Evolutionary conservation across 2,329 filamentous ascomycete species (phyloP).

Genomic region (Fusarium tricinctum): DNA sequence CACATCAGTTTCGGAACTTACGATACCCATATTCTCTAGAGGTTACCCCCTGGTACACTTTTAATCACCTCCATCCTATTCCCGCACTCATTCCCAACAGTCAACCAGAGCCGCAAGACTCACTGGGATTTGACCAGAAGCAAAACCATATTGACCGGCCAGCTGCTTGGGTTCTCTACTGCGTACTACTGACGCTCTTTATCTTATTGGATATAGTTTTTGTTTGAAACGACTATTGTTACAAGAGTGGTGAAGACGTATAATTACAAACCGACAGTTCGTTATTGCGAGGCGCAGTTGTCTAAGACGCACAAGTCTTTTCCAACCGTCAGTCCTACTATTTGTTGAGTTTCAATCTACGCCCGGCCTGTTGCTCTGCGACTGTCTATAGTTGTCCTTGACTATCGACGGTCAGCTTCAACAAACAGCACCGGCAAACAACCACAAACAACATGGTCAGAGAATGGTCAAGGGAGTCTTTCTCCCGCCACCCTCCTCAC

Average conservation of each 20-base stretch:
- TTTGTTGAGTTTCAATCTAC: background rate
- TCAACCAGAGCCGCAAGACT: constrained; percentile 23
- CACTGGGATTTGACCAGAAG: constrained; percentile 10
- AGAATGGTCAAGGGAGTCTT: constrained; percentile 57
- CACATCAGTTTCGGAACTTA: constrained; percentile 15
- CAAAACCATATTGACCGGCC: constrained; percentile 11
- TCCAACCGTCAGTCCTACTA: background rate
- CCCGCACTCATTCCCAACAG: constrained; percentile 15
- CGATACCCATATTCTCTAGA: constrained; percentile 12
- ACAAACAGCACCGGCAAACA: constrained; percentile 8
- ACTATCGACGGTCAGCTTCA: constrained; percentile 1
- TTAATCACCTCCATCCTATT: constrained; percentile 25
- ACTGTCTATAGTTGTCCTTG: constrained; percentile 7
- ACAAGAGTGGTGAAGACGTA: background rate
- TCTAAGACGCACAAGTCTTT: background rate
- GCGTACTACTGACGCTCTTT: constrained; percentile 4
- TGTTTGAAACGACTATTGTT: no score
- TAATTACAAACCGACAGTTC: background rate
- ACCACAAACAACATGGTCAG: constrained; percentile 56
- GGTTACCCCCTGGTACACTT: constrained; percentile 12
- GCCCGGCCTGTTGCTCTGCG: constrained; percentile 5
- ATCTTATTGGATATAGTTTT: background rate
- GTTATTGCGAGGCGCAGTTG: background rate
- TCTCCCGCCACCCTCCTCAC: constrained; percentile 56
- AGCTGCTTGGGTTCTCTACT: constrained; percentile 1